A percentile compares a stretch with the other conserved stretches of the same genome.
These are phyloP conservation scores for Tilletia caries DNA, from an alignment of 1,284 basidiomycete genomes.

Conservation along the genomic window DNA sequence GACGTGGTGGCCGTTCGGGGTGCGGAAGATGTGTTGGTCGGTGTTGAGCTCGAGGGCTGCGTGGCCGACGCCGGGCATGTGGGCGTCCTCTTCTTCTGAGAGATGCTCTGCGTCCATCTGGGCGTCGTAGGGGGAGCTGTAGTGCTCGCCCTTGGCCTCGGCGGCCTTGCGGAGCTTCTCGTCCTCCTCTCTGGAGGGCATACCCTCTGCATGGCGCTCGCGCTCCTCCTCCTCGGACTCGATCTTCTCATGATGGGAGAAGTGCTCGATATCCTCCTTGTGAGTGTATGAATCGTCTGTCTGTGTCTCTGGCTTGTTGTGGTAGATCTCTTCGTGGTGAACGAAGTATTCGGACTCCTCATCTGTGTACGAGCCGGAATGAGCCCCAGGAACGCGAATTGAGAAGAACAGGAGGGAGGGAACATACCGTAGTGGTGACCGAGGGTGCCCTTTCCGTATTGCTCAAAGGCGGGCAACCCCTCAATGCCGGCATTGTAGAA, in stretches of 20 bases:
- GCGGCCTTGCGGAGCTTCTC: constrained; percentile 35
- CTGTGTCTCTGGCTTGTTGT: constrained; percentile 92
- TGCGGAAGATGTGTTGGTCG: constrained; percentile 47
- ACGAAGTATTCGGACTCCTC: constrained; percentile 54
- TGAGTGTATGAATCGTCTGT: constrained; percentile 91
- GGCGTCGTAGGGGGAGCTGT: constrained; percentile 45
- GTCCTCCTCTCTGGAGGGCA: constrained; percentile 58
- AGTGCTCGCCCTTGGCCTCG: constrained; percentile 37
- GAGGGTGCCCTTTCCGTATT: constrained; percentile 60
- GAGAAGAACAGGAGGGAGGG: neutral
- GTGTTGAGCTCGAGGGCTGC: constrained; percentile 44
- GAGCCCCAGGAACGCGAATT: neutral
- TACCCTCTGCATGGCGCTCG: constrained; percentile 76
- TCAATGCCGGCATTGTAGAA: constrained; percentile 73
- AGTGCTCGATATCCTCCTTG: constrained; percentile 71
- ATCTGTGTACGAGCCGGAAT: constrained; percentile 24
- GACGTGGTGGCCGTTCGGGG: constrained; percentile 43
- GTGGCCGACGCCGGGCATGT: constrained; percentile 34
- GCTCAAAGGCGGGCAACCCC: constrained; percentile 71
- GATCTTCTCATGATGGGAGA: constrained; percentile 79
- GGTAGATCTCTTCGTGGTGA: constrained; percentile 70
- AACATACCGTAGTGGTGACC: constrained; percentile 82
- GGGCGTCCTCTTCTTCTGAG: constrained; percentile 39
- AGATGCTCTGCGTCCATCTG: constrained; percentile 39
- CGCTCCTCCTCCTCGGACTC: constrained; percentile 79